A percentile compares a stretch with the other conserved stretches of the same genome.
Conservation (phyloP, 371 early-diverging fungal species). For the Chytridium lagenaria region DNA sequence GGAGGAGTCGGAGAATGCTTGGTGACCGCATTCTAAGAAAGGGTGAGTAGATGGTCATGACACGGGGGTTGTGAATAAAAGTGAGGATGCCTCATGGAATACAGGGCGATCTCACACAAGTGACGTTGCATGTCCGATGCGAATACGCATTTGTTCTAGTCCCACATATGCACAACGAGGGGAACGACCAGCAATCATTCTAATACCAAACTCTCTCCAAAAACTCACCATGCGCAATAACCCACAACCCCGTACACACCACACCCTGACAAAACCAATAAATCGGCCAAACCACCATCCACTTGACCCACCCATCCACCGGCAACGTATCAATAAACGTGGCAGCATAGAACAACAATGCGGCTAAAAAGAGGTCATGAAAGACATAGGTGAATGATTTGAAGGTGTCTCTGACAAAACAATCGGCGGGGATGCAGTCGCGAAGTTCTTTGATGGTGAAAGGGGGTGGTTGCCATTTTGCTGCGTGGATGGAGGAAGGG, state of each 20-base stretch:
- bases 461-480: slow-evolving; percentile 33
- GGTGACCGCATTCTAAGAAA: slow-evolving; percentile 69
- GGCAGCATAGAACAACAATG: slow-evolving; percentile 68
- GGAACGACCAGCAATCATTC: neutral
- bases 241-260: slow-evolving; percentile 86
- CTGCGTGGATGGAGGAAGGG: slow-evolving; percentile 28
- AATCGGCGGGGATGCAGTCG: slow-evolving; percentile 83
- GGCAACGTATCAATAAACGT: slow-evolving; percentile 63
- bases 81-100: too few relatives aligned
- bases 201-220: neutral
- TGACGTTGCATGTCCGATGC: slow-evolving; percentile 3
- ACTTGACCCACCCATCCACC: slow-evolving; percentile 30
- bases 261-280: slow-evolving; percentile 85
- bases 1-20: slow-evolving; percentile 78
- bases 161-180: too few relatives aligned
- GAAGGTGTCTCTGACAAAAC: slow-evolving; percentile 79
- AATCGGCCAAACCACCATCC: slow-evolving; percentile 66
- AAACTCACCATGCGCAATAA: slow-evolving; percentile 76
- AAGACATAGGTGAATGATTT: slow-evolving; percentile 72
- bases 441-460: slow-evolving; percentile 88
- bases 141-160: too few relatives aligned
- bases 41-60: neutral
- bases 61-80: neutral
- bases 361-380: slow-evolving; percentile 69
- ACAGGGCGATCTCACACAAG: too few relatives aligned